phyloP scores from a whole-genome alignment of 2,329 filamentous ascomycete species.

The Balansia obtecta region DNA sequence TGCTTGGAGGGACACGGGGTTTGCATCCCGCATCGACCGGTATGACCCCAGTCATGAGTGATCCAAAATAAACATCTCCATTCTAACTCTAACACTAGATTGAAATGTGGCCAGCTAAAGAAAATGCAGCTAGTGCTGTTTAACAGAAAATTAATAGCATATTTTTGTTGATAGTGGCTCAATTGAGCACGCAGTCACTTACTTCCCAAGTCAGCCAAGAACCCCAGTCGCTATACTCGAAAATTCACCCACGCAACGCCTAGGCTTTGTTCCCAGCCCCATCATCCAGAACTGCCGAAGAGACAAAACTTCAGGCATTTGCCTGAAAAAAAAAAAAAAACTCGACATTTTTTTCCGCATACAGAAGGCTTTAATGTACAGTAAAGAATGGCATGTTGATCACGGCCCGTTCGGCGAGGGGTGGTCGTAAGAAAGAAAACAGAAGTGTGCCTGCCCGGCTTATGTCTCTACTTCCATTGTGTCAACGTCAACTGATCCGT shows the following conservation, averaged over 20 bases:
- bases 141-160: no score
- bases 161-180: background rate
- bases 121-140: no score
- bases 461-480: slow-evolving; percentile 30
- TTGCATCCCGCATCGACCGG: no score
- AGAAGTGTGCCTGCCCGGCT: slow-evolving; percentile 1
- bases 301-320: background rate
- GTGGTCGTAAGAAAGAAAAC: no score
- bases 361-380: background rate
- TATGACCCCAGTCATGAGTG: no score
- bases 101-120: no score
- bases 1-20: no score
- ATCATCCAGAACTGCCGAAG: background rate
- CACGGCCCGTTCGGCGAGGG: background rate
- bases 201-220: background rate
- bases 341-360: background rate
- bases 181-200: background rate
- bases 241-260: background rate
- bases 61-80: no score
- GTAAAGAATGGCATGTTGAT: background rate
- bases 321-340: no score
- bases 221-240: background rate
- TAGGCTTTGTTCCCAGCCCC: background rate
- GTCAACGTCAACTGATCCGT: slow-evolving; percentile 30
- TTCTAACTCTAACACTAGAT: no score